Percentiles rank a stretch among this genome's conserved stretches.
Conservation (phyloP, 306 rosid species). For the Prosopis cineraria region DNA sequence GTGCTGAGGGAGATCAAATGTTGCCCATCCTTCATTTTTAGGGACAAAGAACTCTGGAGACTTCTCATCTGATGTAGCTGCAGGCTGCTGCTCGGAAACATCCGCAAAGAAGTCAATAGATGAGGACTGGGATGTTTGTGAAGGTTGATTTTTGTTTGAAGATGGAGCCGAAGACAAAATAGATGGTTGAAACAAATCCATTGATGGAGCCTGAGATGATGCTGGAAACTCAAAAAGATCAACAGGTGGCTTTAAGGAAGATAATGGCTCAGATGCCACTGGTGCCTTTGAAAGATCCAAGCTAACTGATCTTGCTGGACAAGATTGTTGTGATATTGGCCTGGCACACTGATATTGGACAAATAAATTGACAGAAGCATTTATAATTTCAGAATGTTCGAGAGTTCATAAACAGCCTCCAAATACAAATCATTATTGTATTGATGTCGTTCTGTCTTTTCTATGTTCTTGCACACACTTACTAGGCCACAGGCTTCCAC, state of each 20-base stretch:
- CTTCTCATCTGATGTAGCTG: constrained; percentile 43
- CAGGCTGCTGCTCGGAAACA: constrained; percentile 46
- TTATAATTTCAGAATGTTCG: neutral
- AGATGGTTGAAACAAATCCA: constrained; percentile 54
- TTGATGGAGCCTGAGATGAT: constrained; percentile 39
- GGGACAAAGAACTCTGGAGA: constrained; percentile 47
- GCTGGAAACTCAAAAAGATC: constrained; percentile 62
- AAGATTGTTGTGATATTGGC: constrained; percentile 28
- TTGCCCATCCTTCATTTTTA: constrained; percentile 80
- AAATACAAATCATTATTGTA: neutral
- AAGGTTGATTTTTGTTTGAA: constrained; percentile 34
- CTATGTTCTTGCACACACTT: neutral
- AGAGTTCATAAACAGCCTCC: neutral
- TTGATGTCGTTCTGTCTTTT: neutral
- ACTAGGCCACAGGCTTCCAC: neutral
- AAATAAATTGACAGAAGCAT: constrained; percentile 3
- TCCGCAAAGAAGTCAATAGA: constrained; percentile 49
- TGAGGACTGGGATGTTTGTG: constrained; percentile 40
- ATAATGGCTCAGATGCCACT: constrained; percentile 29
- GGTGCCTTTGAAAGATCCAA: constrained; percentile 48
- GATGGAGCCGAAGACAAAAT: constrained; percentile 35
- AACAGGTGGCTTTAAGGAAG: constrained; percentile 46
- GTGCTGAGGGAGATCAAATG: constrained; percentile 62
- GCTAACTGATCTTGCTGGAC: constrained; percentile 44
- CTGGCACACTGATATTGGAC: constrained; percentile 3